A percentile compares a stretch with the other conserved stretches of the same genome.
Conservation (phyloP, 2,329 filamentous ascomycete species). For the Claviceps sp. region DNA sequence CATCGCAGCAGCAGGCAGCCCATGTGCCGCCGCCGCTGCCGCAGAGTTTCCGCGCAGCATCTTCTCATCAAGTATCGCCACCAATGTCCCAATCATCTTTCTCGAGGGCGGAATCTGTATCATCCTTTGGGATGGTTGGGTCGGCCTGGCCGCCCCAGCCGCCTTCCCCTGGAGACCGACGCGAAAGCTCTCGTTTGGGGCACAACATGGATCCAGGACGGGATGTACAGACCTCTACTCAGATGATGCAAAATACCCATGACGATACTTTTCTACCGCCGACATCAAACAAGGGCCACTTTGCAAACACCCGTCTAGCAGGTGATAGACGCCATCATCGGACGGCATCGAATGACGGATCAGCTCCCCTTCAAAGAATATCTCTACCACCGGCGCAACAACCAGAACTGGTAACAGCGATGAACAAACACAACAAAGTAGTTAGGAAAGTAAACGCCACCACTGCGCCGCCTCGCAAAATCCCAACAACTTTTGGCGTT, state of each 20-base stretch:
- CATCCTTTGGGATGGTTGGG: constrained; percentile 1
- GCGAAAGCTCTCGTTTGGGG: background rate
- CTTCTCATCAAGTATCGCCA: constrained; percentile 2
- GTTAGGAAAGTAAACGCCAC: background rate
- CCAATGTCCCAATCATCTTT: constrained; percentile 1
- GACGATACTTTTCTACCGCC: background rate
- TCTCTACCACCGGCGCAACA: background rate
- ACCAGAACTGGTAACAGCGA: background rate
- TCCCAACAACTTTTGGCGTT: background rate
- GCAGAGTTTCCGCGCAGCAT: constrained; percentile 5
- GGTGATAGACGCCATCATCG: background rate
- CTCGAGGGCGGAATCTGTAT: background rate
- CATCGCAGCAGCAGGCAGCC: background rate
- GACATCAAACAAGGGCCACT: background rate
- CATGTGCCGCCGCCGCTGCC: background rate
- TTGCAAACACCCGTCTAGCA: background rate
- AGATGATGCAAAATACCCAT: background rate
- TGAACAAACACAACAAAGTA: background rate
- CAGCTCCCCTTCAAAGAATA: constrained; percentile 1
- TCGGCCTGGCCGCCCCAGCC: constrained; percentile 1
- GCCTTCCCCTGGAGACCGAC: background rate
- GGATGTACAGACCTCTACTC: background rate
- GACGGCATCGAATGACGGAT: background rate
- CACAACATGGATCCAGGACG: background rate
- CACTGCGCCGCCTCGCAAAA: background rate